Evolutionary conservation across 176 grass and related monocot genomes (phyloP).

Genomic region (Oryza rufipogon): DNA sequence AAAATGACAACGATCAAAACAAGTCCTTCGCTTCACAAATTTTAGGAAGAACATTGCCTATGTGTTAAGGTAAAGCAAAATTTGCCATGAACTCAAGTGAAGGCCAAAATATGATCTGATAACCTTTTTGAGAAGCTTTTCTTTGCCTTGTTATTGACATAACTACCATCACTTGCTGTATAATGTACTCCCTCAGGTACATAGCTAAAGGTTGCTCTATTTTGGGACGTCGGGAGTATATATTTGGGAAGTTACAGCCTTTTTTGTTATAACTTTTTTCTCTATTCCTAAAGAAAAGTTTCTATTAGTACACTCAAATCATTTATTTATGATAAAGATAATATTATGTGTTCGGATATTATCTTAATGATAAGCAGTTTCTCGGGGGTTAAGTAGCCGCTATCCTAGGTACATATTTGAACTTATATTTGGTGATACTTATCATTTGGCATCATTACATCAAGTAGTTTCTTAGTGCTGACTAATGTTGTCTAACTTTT

Average conservation of each 20-base stretch:
- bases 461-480: background rate
- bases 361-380: background rate
- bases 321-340: background rate
- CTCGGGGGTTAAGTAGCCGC: background rate
- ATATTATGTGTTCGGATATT: background rate
- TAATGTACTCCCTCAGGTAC: background rate
- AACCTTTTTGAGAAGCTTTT: background rate
- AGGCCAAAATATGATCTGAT: background rate
- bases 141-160: background rate
- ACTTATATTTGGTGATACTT: background rate
- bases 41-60: background rate
- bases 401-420: background rate
- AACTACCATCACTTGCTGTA: background rate
- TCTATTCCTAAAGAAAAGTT: background rate
- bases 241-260: background rate
- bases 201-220: too few species aligned
- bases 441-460: background rate
- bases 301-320: constrained; percentile 10
- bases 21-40: background rate
- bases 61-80: background rate
- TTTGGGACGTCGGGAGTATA: background rate
- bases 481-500: constrained; percentile 5
- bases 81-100: background rate
- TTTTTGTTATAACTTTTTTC: background rate
- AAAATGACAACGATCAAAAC: too few species aligned